These are phyloP conservation scores for Heterobasidion annosum DNA, from an alignment of 1,284 basidiomycete genomes.

Conservation along the genomic window DNA sequence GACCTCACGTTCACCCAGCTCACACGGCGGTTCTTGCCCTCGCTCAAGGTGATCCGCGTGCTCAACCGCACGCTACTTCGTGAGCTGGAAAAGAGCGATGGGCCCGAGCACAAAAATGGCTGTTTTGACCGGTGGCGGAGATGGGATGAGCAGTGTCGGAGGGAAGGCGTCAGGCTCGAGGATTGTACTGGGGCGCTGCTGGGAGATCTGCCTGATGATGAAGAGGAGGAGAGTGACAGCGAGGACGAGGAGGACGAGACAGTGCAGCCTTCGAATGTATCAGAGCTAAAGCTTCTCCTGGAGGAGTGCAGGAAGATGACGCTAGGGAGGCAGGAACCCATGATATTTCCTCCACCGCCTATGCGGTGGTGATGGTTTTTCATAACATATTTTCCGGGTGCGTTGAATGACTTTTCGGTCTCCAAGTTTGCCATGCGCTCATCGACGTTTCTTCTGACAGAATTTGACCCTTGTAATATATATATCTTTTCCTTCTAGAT, in stretches of 20 bases:
- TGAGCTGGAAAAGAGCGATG: slow-evolving; percentile 45
- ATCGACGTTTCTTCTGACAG: too few species aligned
- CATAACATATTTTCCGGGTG: neutral
- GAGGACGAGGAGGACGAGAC: slow-evolving; percentile 23
- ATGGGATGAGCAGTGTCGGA: slow-evolving; percentile 50
- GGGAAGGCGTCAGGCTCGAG: slow-evolving; percentile 44
- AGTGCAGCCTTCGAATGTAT: slow-evolving; percentile 18
- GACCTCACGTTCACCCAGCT: slow-evolving; percentile 57
- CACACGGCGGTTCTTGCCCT: slow-evolving; percentile 47
- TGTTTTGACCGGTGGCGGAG: slow-evolving; percentile 43
- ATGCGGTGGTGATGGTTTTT: neutral
- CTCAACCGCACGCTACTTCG: slow-evolving; percentile 44
- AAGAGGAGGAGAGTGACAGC: slow-evolving; percentile 24
- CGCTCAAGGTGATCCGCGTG: slow-evolving; percentile 45
- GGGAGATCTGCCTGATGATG: slow-evolving; percentile 44
- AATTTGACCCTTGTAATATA: too few species aligned
- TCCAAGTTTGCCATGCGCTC: too few species aligned
- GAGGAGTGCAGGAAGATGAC: slow-evolving; percentile 40
- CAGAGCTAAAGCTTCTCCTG: slow-evolving; percentile 36
- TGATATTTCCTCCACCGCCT: neutral
- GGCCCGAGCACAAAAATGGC: slow-evolving; percentile 27
- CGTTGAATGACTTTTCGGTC: too few species aligned
- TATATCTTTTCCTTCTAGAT: too few species aligned
- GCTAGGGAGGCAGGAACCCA: neutral
- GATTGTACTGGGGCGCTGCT: slow-evolving; percentile 57